Conservation (phyloP, 139 green algal genomes). For the Chlorella sorokiniana region DNA sequence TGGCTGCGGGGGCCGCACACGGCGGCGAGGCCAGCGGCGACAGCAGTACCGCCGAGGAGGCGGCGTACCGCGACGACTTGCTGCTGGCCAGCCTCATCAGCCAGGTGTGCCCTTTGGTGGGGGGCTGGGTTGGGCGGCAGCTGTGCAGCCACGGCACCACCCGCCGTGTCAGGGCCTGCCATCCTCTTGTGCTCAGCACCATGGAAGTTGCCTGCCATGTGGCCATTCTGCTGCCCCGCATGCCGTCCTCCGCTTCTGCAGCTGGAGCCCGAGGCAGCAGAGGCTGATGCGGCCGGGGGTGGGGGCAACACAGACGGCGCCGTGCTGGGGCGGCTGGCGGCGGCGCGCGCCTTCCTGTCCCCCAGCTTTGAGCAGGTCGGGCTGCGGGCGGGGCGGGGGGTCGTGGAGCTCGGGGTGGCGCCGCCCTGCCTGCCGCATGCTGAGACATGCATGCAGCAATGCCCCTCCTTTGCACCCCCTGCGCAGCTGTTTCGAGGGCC, state of each 20-base stretch:
- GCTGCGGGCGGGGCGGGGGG: not conserved
- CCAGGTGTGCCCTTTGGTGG: not conserved
- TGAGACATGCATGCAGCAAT: not conserved
- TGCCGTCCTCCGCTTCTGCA: not conserved
- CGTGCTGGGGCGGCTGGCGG: slow-evolving; percentile 11
- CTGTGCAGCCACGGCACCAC: not conserved
- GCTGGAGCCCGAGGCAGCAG: slow-evolving; percentile 4
- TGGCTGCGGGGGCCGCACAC: not conserved
- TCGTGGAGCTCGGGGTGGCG: not conserved
- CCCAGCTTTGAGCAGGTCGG: slow-evolving; percentile 29
- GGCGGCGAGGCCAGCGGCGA: not conserved
- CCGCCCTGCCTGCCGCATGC: not conserved
- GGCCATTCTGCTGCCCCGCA: not conserved
- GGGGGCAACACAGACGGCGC: not conserved
- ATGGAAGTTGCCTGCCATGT: not conserved
- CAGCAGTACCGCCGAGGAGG: not conserved
- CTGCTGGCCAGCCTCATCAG: slow-evolving; percentile 33
- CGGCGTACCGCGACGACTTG: slow-evolving; percentile 19
- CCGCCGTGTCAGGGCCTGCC: no score
- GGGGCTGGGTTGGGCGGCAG: not conserved
- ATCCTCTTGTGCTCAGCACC: not conserved
- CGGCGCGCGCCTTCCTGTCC: slow-evolving; percentile 37
- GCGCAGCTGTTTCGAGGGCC: slow-evolving; percentile 18
- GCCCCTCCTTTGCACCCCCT: not conserved
- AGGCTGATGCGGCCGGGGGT: not conserved